Percentiles rank a stretch among this genome's conserved stretches.
phyloP scores from a whole-genome alignment of 306 rosid species.

The Glycyrrhiza uralensis region DNA sequence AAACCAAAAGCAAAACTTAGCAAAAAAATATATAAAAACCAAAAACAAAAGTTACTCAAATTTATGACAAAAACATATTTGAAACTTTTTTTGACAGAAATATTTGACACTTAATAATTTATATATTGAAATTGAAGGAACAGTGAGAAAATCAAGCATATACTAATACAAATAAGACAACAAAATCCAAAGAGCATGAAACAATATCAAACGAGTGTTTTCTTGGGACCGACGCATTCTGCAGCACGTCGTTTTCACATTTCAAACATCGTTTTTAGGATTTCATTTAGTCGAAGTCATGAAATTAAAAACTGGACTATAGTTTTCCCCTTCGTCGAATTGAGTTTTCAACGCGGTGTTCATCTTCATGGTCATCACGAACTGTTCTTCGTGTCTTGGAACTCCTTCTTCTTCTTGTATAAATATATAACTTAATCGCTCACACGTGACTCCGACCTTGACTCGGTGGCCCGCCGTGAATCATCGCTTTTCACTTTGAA shows the following conservation, averaged over 20 bases:
- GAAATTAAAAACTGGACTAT: not conserved
- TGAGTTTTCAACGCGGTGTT: conserved; percentile 36
- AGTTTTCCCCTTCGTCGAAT: not conserved
- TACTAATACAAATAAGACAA: not conserved
- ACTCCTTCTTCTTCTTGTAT: not conserved
- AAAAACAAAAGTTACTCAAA: no score
- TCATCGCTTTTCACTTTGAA: not conserved
- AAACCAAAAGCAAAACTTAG: no score
- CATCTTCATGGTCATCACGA: not conserved
- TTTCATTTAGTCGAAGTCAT: not conserved
- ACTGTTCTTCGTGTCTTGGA: not conserved
- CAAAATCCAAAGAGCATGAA: not conserved
- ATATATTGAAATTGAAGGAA: not conserved
- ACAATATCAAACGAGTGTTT: not conserved
- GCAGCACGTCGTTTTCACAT: not conserved
- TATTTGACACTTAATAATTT: not conserved
- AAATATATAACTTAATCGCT: not conserved
- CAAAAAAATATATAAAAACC: no score
- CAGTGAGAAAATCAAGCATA: not conserved
- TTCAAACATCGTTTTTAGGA: not conserved
- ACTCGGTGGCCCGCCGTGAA: not conserved
- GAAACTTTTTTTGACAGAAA: no score
- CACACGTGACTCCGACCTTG: conserved; percentile 17
- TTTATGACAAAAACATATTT: no score
- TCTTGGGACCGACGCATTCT: not conserved